These are phyloP conservation scores for Kwoniella shandongensis DNA, from an alignment of 768 basidiomycete species.

Conservation along the genomic window DNA sequence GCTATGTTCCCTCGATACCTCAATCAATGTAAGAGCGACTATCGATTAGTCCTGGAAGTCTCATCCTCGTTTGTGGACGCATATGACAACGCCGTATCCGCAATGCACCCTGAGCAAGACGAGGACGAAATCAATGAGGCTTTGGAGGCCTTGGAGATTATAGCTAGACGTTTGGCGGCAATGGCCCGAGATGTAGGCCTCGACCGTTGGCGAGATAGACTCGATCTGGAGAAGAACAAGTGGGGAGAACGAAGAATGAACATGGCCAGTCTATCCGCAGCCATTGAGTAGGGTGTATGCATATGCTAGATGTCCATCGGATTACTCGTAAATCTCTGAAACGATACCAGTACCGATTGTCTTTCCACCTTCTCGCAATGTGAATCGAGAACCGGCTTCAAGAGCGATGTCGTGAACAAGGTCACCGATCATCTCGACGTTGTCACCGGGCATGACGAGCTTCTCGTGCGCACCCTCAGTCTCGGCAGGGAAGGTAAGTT, in stretches of 20 bases:
- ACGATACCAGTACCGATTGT: constrained; percentile 95
- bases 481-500: constrained; percentile 80
- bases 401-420: constrained; percentile 82
- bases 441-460: constrained; percentile 99
- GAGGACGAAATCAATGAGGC: constrained; percentile 25
- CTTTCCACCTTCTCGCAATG: constrained; percentile 89
- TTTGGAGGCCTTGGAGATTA: constrained; percentile 20
- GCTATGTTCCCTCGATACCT: constrained; percentile 30
- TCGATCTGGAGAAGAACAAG: constrained; percentile 24
- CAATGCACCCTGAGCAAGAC: constrained; percentile 42
- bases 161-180: constrained; percentile 11
- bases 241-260: constrained; percentile 30
- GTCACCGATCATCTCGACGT: constrained; percentile 84
- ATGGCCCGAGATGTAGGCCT: constrained; percentile 10
- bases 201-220: constrained; percentile 30
- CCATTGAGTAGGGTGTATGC: constrained; percentile 29
- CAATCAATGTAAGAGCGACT: constrained; percentile 5
- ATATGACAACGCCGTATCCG: constrained; percentile 37
- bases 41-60: constrained; percentile 18
- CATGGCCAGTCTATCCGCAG: constrained; percentile 7
- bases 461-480: constrained; percentile 78
- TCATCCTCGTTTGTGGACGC: constrained; percentile 23
- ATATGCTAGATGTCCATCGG: constrained; percentile 10
- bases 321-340: constrained; percentile 67
- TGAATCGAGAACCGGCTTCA: constrained; percentile 87